Conservation (phyloP, 1,284 basidiomycete species). For the Pulveroboletus sp. region DNA sequence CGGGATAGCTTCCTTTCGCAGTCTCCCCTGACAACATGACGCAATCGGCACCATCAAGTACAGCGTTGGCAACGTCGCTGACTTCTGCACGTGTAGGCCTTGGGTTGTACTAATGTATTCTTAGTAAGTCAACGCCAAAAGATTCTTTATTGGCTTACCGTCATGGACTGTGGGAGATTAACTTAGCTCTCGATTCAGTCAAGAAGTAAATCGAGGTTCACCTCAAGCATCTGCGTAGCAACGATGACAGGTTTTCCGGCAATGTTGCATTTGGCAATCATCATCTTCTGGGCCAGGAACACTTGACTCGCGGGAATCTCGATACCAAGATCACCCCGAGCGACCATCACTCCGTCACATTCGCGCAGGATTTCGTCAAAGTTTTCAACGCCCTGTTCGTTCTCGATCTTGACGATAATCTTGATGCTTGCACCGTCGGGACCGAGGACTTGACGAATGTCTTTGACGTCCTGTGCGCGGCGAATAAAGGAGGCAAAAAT, state of each 20-base stretch:
- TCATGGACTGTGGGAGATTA: conserved; percentile 75
- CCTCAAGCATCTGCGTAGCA: conserved; percentile 99
- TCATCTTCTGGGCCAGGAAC: conserved; percentile 99
- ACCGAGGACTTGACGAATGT: conserved; percentile 90
- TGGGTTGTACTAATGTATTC: conserved; percentile 80
- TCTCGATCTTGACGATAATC: conserved; percentile 98
- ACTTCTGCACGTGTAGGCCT: conserved; percentile 96
- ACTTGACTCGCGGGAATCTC: conserved; percentile 98
- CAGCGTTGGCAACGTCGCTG: conserved; percentile 97
- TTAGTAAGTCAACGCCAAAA: conserved; percentile 16
- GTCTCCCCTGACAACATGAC: conserved; percentile 99
- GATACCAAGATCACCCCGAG: conserved; percentile 96
- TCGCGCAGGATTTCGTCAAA: conserved; percentile 96
- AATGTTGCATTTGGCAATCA: conserved; percentile 98
- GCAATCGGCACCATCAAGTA: conserved; percentile 95
- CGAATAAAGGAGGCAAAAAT: conserved; percentile 98
- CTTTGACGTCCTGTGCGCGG: conserved; percentile 85
- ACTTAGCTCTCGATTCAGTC: conserved; percentile 14
- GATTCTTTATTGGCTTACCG: conserved; percentile 50
- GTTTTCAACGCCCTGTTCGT: conserved; percentile 96
- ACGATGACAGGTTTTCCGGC: conserved; percentile 98
- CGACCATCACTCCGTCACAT: conserved; percentile 97
- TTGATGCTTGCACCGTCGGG: conserved; percentile 92
- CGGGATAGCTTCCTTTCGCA: conserved; percentile 92
- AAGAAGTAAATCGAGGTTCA: conserved; percentile 38